These are phyloP conservation scores for Macrocybe sp. DNA, from an alignment of 1,284 basidiomycete genomes.

Conservation along the genomic window DNA sequence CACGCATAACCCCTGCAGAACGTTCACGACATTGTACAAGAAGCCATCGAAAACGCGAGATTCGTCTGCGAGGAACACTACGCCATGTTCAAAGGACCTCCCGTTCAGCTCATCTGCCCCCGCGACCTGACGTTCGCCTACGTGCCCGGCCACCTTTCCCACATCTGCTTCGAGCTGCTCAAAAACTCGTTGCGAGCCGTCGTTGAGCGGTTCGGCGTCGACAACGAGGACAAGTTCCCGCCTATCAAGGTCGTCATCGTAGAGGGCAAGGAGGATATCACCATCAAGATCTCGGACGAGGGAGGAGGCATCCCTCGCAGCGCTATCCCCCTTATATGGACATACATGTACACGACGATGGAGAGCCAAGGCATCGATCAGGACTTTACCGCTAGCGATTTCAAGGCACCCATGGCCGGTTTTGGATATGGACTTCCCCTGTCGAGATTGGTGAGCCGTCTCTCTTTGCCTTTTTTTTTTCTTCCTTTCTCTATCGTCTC, in stretches of 20 bases:
- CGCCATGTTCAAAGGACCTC: slow-evolving; percentile 92
- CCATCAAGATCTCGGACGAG: slow-evolving; percentile 92
- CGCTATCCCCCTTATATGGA: slow-evolving; percentile 96
- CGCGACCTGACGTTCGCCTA: slow-evolving; percentile 88
- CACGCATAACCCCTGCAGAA: slow-evolving; percentile 44
- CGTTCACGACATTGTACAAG: slow-evolving; percentile 94
- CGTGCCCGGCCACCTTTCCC: slow-evolving; percentile 92
- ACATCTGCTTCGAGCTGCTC: slow-evolving; percentile 97
- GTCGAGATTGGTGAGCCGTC: slow-evolving; percentile 80
- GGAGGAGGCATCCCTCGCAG: slow-evolving; percentile 94
- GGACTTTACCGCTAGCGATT: slow-evolving; percentile 88
- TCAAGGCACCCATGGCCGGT: slow-evolving; percentile 98
- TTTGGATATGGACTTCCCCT: slow-evolving; percentile 94
- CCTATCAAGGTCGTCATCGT: slow-evolving; percentile 97
- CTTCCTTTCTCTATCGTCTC: neutral
- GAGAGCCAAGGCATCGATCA: slow-evolving; percentile 84
- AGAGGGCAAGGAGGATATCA: slow-evolving; percentile 94
- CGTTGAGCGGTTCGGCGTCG: slow-evolving; percentile 88
- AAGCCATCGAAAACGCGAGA: slow-evolving; percentile 97
- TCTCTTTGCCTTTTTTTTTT: no score
- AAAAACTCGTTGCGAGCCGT: slow-evolving; percentile 98
- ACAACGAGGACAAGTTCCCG: slow-evolving; percentile 79
- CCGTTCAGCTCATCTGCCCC: slow-evolving; percentile 96
- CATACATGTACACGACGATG: slow-evolving; percentile 99
- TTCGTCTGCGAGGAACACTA: slow-evolving; percentile 99